These are phyloP conservation scores for Phlyctochytrium bullatum DNA, from an alignment of 192 early-diverging fungal species.

Conservation along the genomic window DNA sequence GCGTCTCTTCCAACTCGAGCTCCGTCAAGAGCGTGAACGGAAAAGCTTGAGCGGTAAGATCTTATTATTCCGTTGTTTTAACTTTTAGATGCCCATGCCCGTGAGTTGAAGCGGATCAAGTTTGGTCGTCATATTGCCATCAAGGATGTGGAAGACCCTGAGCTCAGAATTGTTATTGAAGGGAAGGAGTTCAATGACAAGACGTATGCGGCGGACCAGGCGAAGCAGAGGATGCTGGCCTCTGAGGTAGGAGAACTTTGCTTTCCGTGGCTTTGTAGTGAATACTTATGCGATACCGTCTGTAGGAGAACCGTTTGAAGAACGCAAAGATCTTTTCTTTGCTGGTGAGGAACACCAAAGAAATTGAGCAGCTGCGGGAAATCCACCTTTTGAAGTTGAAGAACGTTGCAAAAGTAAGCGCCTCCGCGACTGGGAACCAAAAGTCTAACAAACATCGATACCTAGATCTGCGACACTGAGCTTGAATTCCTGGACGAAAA, in stretches of 20 bases:
- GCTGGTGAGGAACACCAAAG: slow-evolving; percentile 12
- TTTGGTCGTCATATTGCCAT: slow-evolving; percentile 14
- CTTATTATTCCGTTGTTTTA: too few relatives aligned
- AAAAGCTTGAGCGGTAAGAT: slow-evolving; percentile 3
- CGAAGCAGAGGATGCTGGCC: too few relatives aligned
- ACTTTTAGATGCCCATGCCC: slow-evolving; percentile 7
- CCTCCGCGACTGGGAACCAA: too few relatives aligned
- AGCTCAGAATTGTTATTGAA: slow-evolving; percentile 17
- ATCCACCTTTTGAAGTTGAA: slow-evolving; percentile 9
- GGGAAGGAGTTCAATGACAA: slow-evolving; percentile 9
- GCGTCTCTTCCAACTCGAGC: not conserved
- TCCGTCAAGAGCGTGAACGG: slow-evolving; percentile 16
- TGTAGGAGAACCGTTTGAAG: slow-evolving; percentile 10
- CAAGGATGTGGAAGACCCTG: slow-evolving; percentile 19
- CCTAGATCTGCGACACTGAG: slow-evolving; percentile 16
- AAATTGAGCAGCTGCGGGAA: slow-evolving; percentile 20
- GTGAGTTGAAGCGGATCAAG: slow-evolving; percentile 1
- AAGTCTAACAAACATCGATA: not conserved
- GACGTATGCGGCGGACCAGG: not conserved
- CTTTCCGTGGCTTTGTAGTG: not conserved
- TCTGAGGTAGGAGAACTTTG: not conserved
- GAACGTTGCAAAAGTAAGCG: slow-evolving; percentile 4
- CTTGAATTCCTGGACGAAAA: slow-evolving; percentile 17
- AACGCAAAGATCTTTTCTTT: not conserved
- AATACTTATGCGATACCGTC: not conserved